Percentiles rank a stretch among this genome's conserved stretches.
Conservation (phyloP, 2,329 filamentous ascomycete species). For the Xylaria sp. region DNA sequence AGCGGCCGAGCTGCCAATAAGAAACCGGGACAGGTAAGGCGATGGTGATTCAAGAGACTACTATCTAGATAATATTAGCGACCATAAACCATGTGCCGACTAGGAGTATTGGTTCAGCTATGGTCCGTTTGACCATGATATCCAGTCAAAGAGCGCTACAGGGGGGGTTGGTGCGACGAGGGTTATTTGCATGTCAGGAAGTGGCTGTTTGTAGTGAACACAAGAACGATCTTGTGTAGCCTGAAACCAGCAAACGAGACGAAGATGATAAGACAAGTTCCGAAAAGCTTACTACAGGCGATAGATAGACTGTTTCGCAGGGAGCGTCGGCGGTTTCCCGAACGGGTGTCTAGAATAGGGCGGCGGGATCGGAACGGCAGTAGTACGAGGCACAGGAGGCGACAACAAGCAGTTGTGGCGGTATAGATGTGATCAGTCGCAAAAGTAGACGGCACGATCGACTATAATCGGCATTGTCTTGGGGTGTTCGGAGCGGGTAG, state of each 20-base stretch:
- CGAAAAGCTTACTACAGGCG: conserved; percentile 25
- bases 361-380: conserved; percentile 8
- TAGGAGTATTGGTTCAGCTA: background rate
- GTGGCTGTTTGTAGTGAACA: conserved; percentile 22
- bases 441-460: conserved; percentile 6
- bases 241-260: conserved; percentile 13
- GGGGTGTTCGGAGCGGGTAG: background rate
- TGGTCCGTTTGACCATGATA: conserved; percentile 3
- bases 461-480: conserved; percentile 19
- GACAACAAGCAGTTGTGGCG: conserved; percentile 9
- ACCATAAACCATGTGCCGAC: background rate
- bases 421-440: conserved; percentile 23
- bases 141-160: conserved; percentile 4
- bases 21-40: background rate
- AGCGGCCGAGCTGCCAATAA: conserved; percentile 1
- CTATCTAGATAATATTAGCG: conserved; percentile 15
- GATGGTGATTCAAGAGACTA: background rate
- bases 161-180: conserved; percentile 12
- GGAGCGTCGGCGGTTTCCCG: conserved; percentile 9
- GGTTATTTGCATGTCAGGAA: conserved; percentile 15
- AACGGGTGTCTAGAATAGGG: conserved; percentile 19
- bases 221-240: conserved; percentile 34
- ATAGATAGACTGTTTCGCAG: conserved; percentile 31
- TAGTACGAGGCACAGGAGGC: background rate
- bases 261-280: conserved; percentile 28